A percentile compares a stretch with the other conserved stretches of the same genome.
phyloP scores from a whole-genome alignment of 306 rosid species.

The Notholithocarpus densiflorus region DNA sequence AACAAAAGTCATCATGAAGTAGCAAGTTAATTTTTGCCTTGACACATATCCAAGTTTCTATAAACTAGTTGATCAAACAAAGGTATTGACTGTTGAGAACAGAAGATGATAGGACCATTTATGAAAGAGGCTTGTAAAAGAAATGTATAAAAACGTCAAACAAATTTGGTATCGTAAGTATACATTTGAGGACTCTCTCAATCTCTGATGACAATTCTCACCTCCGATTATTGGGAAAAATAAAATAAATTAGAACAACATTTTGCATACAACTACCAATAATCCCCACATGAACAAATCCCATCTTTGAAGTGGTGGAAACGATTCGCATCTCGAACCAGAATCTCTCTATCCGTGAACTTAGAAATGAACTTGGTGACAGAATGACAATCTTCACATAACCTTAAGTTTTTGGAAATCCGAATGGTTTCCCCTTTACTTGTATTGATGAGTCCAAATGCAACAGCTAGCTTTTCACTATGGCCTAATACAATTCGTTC shows the following conservation, averaged over 20 bases:
- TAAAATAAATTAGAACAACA: neutral
- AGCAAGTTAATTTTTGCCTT: neutral
- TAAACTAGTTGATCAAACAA: neutral
- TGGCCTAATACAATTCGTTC: slow-evolving; percentile 80
- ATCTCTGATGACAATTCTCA: neutral
- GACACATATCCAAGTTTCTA: neutral
- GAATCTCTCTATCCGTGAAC: slow-evolving; percentile 74
- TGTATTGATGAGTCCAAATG: slow-evolving; percentile 85
- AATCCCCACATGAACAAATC: slow-evolving; percentile 86
- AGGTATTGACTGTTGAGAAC: neutral
- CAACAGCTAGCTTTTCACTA: slow-evolving; percentile 86
- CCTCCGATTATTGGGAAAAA: neutral
- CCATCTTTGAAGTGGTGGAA: slow-evolving; percentile 82
- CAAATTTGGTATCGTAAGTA: neutral
- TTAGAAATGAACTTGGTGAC: slow-evolving; percentile 76
- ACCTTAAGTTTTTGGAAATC: slow-evolving; percentile 80
- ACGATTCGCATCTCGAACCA: slow-evolving; percentile 91
- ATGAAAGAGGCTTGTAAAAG: neutral
- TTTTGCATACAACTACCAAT: slow-evolving; percentile 60
- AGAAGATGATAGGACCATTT: neutral
- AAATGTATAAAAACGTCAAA: neutral
- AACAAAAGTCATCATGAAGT: neutral
- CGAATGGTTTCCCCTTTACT: slow-evolving; percentile 67
- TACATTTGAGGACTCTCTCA: neutral
- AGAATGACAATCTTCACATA: slow-evolving; percentile 93